Conservation (phyloP, 306 rosid genomes). For the Cucumis cinereus region DNA sequence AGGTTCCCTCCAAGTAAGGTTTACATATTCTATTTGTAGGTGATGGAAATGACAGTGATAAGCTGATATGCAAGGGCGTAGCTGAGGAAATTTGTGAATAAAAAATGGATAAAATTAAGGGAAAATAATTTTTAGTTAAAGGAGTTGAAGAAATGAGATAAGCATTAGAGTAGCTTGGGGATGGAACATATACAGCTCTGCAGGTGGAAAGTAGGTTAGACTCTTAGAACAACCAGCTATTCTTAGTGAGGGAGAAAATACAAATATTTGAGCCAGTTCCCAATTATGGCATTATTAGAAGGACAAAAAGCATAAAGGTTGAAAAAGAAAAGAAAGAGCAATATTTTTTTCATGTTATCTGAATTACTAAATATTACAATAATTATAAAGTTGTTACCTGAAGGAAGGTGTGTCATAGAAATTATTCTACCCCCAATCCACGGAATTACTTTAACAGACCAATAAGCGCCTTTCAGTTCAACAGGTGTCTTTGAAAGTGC, state of each 20-base stretch:
- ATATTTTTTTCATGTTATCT: background rate
- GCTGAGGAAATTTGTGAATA: background rate
- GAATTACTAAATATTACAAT: background rate
- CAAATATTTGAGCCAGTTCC: background rate
- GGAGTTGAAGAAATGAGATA: background rate
- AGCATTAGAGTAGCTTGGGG: background rate
- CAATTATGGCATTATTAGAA: background rate
- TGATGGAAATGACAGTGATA: background rate
- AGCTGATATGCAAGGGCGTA: background rate
- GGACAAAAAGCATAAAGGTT: background rate
- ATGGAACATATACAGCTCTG: background rate
- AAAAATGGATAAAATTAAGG: background rate
- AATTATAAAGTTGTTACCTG: constrained; percentile 35
- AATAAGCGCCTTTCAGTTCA: constrained; percentile 59
- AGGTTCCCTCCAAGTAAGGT: background rate
- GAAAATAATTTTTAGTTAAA: background rate
- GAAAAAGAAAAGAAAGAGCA: background rate
- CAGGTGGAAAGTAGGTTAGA: background rate
- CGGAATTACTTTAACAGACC: constrained; percentile 69
- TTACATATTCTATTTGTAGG: background rate
- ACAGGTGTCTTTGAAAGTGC: constrained; percentile 50
- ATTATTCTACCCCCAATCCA: constrained; percentile 96
- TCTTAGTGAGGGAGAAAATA: background rate
- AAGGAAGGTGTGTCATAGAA: constrained; percentile 71
- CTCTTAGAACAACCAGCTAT: background rate